Evolutionary conservation across 345 rosid species (phyloP), one percentile per base, ranked within the genome.

Genomic region (Clarkia xantiana): DNA sequence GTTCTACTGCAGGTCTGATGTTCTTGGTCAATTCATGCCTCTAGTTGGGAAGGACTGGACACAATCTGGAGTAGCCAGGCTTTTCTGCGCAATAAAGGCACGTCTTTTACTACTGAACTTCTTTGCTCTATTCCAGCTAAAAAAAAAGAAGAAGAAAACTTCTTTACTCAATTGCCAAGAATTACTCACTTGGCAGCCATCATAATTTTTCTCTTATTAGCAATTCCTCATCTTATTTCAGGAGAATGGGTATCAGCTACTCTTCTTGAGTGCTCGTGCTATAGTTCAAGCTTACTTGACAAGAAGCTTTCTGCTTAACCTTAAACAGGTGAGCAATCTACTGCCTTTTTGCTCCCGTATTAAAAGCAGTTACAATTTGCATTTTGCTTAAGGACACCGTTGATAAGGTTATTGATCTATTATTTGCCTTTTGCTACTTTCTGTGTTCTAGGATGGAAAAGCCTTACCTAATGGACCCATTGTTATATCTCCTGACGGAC

Each of bases 21-120:
- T 88, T 52, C 69, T 88, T 42, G 97, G 97, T 60, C 97, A 88
- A 67, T 77, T 88, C 63, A 88, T 88, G 97, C 97, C 97, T 66
- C 70, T 88, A 72, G 87, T 88, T 61, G 97, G 97, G 59, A 84
- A 76, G 63, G 97, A 88, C 62, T 88, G 97, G 97, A 76, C 97
- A 36, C 97, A 88, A 59, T 81, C 93, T 56, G 97, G 97, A 49
- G 97, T 88, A 43, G 89, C 97, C 61, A 78, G 69, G 66, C 94
- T 88, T 59, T 88, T 88, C 59, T 84, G 77, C 39, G 97, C 94
- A 15, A 88, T 88, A 54, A 76, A 88, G 94, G 97, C 83, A 52
- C 51, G 55, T 10, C 10, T 29, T 15, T 41, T 49, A 2, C 16
- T 10, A 25, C 7, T 48, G 39, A 9, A 48, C 18, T 10, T 44